Base-by-base conservation (phyloP, 257 asterid species). In the Henckelia pumila region DNA sequence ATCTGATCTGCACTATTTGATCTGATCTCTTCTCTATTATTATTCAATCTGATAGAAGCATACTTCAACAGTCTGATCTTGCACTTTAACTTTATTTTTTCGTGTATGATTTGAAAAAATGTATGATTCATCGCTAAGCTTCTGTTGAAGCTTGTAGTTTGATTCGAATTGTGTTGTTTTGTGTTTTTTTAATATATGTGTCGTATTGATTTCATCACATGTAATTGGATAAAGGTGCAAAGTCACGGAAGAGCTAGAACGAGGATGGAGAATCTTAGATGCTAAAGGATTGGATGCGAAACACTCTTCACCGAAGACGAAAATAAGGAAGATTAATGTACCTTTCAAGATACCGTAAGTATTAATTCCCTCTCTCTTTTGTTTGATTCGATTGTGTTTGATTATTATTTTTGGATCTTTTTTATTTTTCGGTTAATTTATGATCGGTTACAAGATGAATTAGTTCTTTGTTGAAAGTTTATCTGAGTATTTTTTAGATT, bases 281-380 rank as follows among this genome's bases (percentile, higher is more conserved):
- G 88, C 73, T 77, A 80, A 76, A 77, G 88, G 72, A 80, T 80
- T 61, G 80, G 85, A 7, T 83, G 88, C 82, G 20, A 70, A 55
- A 85, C 85, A 56, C 21, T 65, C n/a, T 83, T 83, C 71, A 73
- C 88, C 0, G 83, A 67, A 28, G 85, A 83, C 37, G 75, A 78
- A 35, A 83, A 83, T 53, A 79, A 77, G 4, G 82, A 77, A 9
- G 82, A 69, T 63, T 83, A 85, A 47, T 83, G 88, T 75, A 64
- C 73, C 59, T 83, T 60, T 50, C 88, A 83, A 56, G 81, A 80
- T 6, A 29, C 82, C 17, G 88, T 83, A 19, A 21, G 81, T 67
- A 8, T 17, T 5, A 4, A 11, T 16, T 82, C 47, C 53, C 76
- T 63, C 19, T 16, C 17, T 57, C 33, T 55, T 0, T 40, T 32